phyloP scores from a whole-genome alignment of 2,329 filamentous ascomycete species.

The Ascomycota sp. region DNA sequence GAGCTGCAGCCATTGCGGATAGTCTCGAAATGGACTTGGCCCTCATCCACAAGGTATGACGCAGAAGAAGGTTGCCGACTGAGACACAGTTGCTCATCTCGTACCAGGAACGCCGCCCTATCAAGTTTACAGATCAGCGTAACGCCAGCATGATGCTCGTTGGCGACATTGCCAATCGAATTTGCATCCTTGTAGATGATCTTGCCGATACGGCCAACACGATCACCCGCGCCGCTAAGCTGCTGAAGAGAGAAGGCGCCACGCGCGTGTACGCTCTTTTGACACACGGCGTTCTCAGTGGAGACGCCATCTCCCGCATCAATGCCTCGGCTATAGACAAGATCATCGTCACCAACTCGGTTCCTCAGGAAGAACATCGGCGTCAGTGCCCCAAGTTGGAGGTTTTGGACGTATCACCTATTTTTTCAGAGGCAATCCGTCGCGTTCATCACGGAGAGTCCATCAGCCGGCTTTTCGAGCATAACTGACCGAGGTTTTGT shows the following conservation, averaged over 20 bases:
- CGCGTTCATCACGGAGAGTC: slow-evolving; percentile 95
- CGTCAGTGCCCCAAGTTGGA: slow-evolving; percentile 70
- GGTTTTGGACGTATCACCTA: slow-evolving; percentile 69
- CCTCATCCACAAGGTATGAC: slow-evolving; percentile 90
- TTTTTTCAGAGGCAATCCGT: slow-evolving; percentile 90
- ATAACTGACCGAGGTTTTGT: slow-evolving; percentile 4
- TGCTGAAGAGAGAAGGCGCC: slow-evolving; percentile 93
- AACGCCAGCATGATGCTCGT: slow-evolving; percentile 56
- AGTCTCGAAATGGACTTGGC: slow-evolving; percentile 79
- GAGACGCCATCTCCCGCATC: slow-evolving; percentile 84
- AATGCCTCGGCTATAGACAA: slow-evolving; percentile 86
- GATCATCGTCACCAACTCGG: slow-evolving; percentile 86
- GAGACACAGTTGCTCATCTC: slow-evolving; percentile 15
- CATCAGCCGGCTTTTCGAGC: slow-evolving; percentile 72
- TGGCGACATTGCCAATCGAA: slow-evolving; percentile 75
- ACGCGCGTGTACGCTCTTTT: slow-evolving; percentile 76
- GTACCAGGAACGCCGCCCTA: slow-evolving; percentile 63
- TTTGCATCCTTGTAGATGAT: slow-evolving; percentile 90
- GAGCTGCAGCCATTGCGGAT: slow-evolving; percentile 83
- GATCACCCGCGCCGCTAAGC: slow-evolving; percentile 84
- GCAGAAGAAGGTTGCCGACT: slow-evolving; percentile 65
- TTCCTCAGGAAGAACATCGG: slow-evolving; percentile 70
- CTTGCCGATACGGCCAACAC: slow-evolving; percentile 92
- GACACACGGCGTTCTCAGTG: slow-evolving; percentile 87
- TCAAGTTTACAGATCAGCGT: slow-evolving; percentile 48